A percentile compares a stretch with the other conserved stretches of the same genome.
phyloP scores from a whole-genome alignment of 768 basidiomycete genomes.

The Fibroporia radiculosa region DNA sequence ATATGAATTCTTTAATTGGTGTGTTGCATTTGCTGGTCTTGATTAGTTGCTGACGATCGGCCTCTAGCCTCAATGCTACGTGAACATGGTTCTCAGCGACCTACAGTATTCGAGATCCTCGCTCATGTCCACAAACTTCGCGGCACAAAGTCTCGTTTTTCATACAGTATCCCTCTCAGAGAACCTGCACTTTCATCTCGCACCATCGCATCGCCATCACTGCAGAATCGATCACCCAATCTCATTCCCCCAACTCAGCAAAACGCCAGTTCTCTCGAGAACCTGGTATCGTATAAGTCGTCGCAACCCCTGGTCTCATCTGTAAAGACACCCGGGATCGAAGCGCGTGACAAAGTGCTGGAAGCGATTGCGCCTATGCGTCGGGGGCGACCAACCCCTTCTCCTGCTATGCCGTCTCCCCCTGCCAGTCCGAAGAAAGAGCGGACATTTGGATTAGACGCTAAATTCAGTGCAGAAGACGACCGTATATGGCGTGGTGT shows the following conservation, averaged over 20 bases:
- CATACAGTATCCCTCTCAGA: slow-evolving; percentile 50
- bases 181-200: slow-evolving; percentile 41
- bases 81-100: slow-evolving; percentile 82
- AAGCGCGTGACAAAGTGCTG: slow-evolving; percentile 69
- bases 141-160: slow-evolving; percentile 75
- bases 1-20: slow-evolving; percentile 84
- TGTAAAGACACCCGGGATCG: slow-evolving; percentile 44
- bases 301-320: slow-evolving; percentile 20
- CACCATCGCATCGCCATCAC: slow-evolving; percentile 13
- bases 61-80: slow-evolving; percentile 79
- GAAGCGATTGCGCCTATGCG: slow-evolving; percentile 79
- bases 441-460: slow-evolving; percentile 12
- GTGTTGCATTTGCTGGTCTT: slow-evolving; percentile 16
- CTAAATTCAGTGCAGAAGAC: slow-evolving; percentile 23
- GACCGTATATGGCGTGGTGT: slow-evolving; percentile 20
- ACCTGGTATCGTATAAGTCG: slow-evolving; percentile 30
- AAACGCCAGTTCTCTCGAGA: slow-evolving; percentile 24
- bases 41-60: background rate
- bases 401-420: slow-evolving; percentile 14
- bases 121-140: slow-evolving; percentile 77
- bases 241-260: slow-evolving; percentile 3
- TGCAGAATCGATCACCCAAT: slow-evolving; percentile 20
- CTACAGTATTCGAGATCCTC: slow-evolving; percentile 83
- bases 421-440: slow-evolving; percentile 22
- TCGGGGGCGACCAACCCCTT: slow-evolving; percentile 47